These are phyloP conservation scores for Gypsophila paniculata DNA, from an alignment of 179 eudicot genomes.

Conservation along the genomic window DNA sequence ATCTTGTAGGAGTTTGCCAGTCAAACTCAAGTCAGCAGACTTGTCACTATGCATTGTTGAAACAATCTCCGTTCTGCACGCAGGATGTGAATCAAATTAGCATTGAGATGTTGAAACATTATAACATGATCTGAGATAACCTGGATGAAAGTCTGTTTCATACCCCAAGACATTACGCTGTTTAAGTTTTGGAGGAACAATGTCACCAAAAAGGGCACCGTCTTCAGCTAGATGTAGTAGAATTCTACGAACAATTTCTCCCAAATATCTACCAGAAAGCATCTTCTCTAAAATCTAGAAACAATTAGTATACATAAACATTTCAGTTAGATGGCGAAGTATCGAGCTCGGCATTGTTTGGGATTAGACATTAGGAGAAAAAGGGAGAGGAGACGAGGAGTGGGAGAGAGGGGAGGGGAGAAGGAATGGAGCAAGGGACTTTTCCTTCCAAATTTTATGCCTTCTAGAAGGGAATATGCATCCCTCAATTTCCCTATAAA, in stretches of 20 bases:
- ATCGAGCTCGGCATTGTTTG: neutral
- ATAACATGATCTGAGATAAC: neutral
- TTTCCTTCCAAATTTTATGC: neutral
- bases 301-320: neutral
- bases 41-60: slow-evolving; percentile 59
- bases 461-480: neutral
- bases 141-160: neutral
- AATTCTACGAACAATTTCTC: slow-evolving; percentile 76
- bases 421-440: neutral
- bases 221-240: slow-evolving; percentile 52
- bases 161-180: slow-evolving; percentile 54
- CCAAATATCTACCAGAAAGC: slow-evolving; percentile 91
- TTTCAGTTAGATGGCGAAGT: neutral
- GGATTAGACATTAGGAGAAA: neutral
- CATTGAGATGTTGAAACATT: neutral
- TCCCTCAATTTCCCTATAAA: neutral
- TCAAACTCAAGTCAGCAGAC: slow-evolving; percentile 42
- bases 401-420: neutral
- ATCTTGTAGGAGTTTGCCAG: slow-evolving; percentile 34
- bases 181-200: slow-evolving; percentile 40
- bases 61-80: slow-evolving; percentile 51
- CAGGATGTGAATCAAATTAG: neutral
- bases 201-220: slow-evolving; percentile 57
- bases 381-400: neutral
- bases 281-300: slow-evolving; percentile 71